Conservation (phyloP, 163 green algal genomes). For the Botryococcus braunii region DNA sequence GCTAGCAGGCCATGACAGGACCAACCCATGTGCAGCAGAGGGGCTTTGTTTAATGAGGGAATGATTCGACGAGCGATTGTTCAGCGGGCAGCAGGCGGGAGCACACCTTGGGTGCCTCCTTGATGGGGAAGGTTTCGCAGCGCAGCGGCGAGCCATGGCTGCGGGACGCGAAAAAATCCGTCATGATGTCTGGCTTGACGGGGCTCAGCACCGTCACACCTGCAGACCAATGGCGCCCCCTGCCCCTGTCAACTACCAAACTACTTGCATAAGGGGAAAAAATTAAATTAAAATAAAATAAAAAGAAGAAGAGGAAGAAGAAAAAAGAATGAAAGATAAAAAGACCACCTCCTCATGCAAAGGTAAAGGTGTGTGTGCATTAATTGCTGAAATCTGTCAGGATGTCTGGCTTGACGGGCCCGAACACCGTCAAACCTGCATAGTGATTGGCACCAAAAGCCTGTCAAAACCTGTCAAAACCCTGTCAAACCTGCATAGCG, state of each 20-base stretch:
- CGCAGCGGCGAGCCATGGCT: constrained; percentile 23
- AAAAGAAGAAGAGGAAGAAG: too few species aligned
- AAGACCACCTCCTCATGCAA: neutral
- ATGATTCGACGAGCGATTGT: neutral
- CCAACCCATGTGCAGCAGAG: too few species aligned
- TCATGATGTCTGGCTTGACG: constrained; percentile 42
- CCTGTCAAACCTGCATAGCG: constrained; percentile 29
- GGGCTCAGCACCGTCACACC: constrained; percentile 37
- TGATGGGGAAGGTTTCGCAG: constrained; percentile 30
- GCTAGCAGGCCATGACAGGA: too few species aligned
- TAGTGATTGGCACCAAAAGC: constrained; percentile 18
- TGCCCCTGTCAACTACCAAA: neutral
- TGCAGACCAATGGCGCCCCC: constrained; percentile 5
- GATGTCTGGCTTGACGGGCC: constrained; percentile 39
- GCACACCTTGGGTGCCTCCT: constrained; percentile 7
- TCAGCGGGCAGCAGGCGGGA: neutral
- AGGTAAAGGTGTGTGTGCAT: neutral
- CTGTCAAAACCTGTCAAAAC: constrained; percentile 37
- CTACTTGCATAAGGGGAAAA: neutral
- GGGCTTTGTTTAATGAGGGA: neutral
- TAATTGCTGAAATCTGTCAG: constrained; percentile 38
- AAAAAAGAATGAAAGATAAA: too few species aligned
- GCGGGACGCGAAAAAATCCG: constrained; percentile 46
- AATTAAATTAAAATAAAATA: too few species aligned
- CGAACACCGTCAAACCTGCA: constrained; percentile 36